A percentile compares a stretch with the other conserved stretches of the same genome.
These are phyloP conservation scores for Fusarium paranaense DNA, from an alignment of 2,329 filamentous ascomycete genomes.

Conservation along the genomic window DNA sequence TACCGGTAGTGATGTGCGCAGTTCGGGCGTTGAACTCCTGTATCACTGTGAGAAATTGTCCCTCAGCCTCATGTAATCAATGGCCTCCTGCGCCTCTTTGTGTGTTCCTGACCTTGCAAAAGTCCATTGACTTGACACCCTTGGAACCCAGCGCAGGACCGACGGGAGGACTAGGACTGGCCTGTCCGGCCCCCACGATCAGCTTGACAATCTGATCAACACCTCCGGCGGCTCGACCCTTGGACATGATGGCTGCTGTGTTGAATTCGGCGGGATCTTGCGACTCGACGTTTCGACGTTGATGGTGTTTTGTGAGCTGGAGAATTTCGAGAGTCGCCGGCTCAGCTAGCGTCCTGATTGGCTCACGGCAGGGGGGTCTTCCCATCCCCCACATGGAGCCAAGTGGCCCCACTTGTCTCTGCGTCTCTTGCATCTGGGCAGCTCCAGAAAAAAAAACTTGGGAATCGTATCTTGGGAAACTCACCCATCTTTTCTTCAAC, in stretches of 20 bases:
- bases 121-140: slow-evolving; percentile 99
- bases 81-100: not conserved
- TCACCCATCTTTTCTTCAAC: slow-evolving; percentile 2
- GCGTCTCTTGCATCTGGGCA: slow-evolving; percentile 11
- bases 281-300: slow-evolving; percentile 5
- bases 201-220: slow-evolving; percentile 90
- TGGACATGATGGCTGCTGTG: slow-evolving; percentile 61
- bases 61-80: not conserved
- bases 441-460: slow-evolving; percentile 43
- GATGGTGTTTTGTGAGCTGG: slow-evolving; percentile 34
- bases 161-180: slow-evolving; percentile 93
- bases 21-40: slow-evolving; percentile 98
- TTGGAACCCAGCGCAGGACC: slow-evolving; percentile 96
- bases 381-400: slow-evolving; percentile 26
- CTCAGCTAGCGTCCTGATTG: slow-evolving; percentile 39
- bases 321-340: slow-evolving; percentile 43
- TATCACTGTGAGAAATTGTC: slow-evolving; percentile 28
- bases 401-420: slow-evolving; percentile 29
- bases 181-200: slow-evolving; percentile 96
- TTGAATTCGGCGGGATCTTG: slow-evolving; percentile 19
- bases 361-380: slow-evolving; percentile 17
- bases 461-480: slow-evolving; percentile 18
- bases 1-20: slow-evolving; percentile 82
- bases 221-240: slow-evolving; percentile 54
- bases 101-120: slow-evolving; percentile 83